phyloP scores from a whole-genome alignment of 2,329 filamentous ascomycete genomes.

The Pyrenochaeta sp. region DNA sequence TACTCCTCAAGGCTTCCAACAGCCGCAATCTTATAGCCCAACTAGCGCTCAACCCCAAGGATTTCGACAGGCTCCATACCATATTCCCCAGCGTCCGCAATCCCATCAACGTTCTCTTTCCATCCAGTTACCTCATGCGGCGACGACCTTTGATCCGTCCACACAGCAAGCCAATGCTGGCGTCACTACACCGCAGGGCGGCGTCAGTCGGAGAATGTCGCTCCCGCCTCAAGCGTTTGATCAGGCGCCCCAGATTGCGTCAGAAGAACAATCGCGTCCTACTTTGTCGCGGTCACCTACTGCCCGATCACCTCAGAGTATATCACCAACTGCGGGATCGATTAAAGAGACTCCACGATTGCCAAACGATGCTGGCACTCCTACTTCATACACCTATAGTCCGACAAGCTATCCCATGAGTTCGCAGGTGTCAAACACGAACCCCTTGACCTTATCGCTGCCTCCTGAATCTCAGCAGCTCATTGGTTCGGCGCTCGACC shows the following conservation, averaged over 20 bases:
- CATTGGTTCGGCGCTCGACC: constrained; percentile 57
- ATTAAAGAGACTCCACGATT: constrained; percentile 33
- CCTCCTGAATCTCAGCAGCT: constrained; percentile 64
- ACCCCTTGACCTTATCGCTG: constrained; percentile 59
- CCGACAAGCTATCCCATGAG: constrained; percentile 34
- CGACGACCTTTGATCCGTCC: constrained; percentile 38
- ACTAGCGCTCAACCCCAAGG: constrained; percentile 37
- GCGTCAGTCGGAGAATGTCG: constrained; percentile 54
- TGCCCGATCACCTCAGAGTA: constrained; percentile 33
- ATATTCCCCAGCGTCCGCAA: constrained; percentile 52
- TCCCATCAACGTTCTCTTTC: constrained; percentile 56
- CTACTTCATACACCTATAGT: constrained; percentile 30
- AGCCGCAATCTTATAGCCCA: constrained; percentile 28
- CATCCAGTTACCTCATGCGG: constrained; percentile 52
- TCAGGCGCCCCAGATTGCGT: constrained; percentile 22
- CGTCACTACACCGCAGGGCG: constrained; percentile 29
- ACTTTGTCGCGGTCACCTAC: constrained; percentile 33
- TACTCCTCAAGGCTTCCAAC: constrained; percentile 34
- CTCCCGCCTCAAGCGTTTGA: constrained; percentile 48
- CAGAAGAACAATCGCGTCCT: constrained; percentile 23
- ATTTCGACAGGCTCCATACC: constrained; percentile 56
- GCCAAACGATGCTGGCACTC: constrained; percentile 29
- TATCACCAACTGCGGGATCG: constrained; percentile 29
- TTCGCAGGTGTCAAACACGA: constrained; percentile 44
- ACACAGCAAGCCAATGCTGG: constrained; percentile 26